Percentiles rank a stretch among this genome's conserved stretches.
Evolutionary conservation across 441 rosid species (phyloP).

Genomic region (Croton setiger): DNA sequence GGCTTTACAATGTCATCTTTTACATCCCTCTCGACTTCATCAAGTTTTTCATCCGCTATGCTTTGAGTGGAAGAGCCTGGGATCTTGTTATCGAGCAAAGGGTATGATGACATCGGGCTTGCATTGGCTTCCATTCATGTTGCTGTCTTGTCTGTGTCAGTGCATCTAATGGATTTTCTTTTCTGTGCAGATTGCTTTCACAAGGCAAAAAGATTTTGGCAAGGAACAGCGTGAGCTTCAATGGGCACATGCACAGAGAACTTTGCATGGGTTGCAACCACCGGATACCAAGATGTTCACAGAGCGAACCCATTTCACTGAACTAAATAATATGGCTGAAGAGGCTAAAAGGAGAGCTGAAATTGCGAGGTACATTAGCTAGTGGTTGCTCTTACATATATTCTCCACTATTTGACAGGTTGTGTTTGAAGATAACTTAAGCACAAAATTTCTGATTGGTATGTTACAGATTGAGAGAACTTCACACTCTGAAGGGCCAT

Average conservation of each 20-base stretch:
- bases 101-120: constrained; percentile 41
- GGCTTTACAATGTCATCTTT: constrained; percentile 85
- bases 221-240: constrained; percentile 96
- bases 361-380: constrained; percentile 68
- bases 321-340: constrained; percentile 92
- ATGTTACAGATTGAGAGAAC: constrained; percentile 77
- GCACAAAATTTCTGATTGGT: neutral
- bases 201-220: constrained; percentile 92
- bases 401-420: neutral
- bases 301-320: constrained; percentile 70
- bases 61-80: constrained; percentile 97
- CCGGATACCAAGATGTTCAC: constrained; percentile 94
- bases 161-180: constrained; percentile 8
- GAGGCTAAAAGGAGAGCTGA: constrained; percentile 98
- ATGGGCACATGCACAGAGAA: constrained; percentile 99
- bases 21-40: constrained; percentile 87
- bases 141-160: neutral
- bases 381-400: neutral
- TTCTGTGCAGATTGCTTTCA: constrained; percentile 74
- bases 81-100: constrained; percentile 96
- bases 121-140: neutral
- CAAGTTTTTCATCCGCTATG: constrained; percentile 92
- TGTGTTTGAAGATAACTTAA: neutral
- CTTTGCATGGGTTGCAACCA: constrained; percentile 81
- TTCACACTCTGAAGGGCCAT: constrained; percentile 87